phyloP scores from a whole-genome alignment of 306 rosid genomes.

The Hippophae tibetana region DNA sequence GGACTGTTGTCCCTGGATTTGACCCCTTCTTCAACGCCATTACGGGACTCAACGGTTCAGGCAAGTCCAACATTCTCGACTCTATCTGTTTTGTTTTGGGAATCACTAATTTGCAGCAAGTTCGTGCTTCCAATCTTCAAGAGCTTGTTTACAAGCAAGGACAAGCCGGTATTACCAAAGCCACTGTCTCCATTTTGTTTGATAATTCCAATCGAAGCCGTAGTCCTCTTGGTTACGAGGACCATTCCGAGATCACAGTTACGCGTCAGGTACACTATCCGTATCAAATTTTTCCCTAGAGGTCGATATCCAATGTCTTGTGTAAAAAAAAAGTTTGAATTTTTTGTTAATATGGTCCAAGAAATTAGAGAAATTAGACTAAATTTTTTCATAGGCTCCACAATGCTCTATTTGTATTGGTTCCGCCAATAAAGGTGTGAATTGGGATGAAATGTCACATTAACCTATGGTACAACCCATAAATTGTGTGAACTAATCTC shows the following conservation, averaged over 20 bases:
- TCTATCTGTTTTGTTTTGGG: constrained; percentile 90
- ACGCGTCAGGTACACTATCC: constrained; percentile 65
- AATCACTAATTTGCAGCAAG: constrained; percentile 86
- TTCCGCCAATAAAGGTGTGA: no score
- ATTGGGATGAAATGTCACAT: no score
- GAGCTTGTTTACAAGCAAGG: constrained; percentile 97
- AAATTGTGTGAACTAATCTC: no score
- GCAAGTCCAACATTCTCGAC: constrained; percentile 88
- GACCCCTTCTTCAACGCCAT: constrained; percentile 88
- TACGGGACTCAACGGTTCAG: constrained; percentile 89
- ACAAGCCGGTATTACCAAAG: constrained; percentile 95
- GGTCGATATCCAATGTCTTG: background rate
- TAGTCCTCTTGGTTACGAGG: constrained; percentile 85
- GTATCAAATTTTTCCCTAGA: background rate
- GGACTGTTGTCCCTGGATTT: constrained; percentile 85
- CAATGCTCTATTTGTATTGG: no score
- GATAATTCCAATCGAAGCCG: constrained; percentile 61
- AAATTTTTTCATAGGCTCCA: no score
- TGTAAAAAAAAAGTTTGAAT: no score
- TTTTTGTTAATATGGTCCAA: no score
- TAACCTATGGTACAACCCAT: no score
- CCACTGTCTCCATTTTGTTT: constrained; percentile 77
- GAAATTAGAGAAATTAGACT: no score
- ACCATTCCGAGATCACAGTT: constrained; percentile 69
- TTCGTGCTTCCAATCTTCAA: constrained; percentile 87